A percentile compares a stretch with the other conserved stretches of the same genome.
Conservation (phyloP, 2,329 filamentous ascomycete species). For the Hypoxylon sp. region DNA sequence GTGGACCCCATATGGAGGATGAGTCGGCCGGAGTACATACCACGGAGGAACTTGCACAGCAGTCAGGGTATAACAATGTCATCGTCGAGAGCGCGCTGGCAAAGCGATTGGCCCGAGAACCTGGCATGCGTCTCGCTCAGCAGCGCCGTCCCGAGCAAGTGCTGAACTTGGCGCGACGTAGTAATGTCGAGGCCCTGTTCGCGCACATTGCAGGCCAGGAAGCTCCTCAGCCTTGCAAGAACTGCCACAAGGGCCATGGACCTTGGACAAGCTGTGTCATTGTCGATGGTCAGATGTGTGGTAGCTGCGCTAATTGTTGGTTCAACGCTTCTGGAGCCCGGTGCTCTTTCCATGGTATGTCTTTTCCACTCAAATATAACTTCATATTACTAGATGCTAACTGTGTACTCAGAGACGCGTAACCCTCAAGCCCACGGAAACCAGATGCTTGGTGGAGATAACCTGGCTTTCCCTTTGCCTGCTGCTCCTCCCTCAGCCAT, state of each 20-base stretch:
- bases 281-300: conserved; percentile 72
- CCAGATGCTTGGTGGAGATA: conserved; percentile 53
- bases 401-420: conserved; percentile 59
- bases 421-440: conserved; percentile 57
- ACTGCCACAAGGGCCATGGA: conserved; percentile 72
- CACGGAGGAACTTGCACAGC: conserved; percentile 64
- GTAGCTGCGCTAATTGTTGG: conserved; percentile 75
- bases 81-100: conserved; percentile 68
- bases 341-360: conserved; percentile 72
- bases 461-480: conserved; percentile 51
- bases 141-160: conserved; percentile 69
- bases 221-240: conserved; percentile 68
- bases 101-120: conserved; percentile 66
- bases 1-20: conserved; percentile 45
- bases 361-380: neutral
- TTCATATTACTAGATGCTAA: conserved; percentile 19
- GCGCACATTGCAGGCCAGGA: conserved; percentile 69
- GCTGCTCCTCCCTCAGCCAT: conserved; percentile 52
- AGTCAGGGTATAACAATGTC: conserved; percentile 63
- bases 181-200: conserved; percentile 72
- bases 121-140: conserved; percentile 64
- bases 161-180: conserved; percentile 70
- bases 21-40: conserved; percentile 51
- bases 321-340: conserved; percentile 73
- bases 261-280: conserved; percentile 72